These are phyloP conservation scores for Trametes polyzona DNA, from an alignment of 1,284 basidiomycete species.

Conservation along the genomic window DNA sequence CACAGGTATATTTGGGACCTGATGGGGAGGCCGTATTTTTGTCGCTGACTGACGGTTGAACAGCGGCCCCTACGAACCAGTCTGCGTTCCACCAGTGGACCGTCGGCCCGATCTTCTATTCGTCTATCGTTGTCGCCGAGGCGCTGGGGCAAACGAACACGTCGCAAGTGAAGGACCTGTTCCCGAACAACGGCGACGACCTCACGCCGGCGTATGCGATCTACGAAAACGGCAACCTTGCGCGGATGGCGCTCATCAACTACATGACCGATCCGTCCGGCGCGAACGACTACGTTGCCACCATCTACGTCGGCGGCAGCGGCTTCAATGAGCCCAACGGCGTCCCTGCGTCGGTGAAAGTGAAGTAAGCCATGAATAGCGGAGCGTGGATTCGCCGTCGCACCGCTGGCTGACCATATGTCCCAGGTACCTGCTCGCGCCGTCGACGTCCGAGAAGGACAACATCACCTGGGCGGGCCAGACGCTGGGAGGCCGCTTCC, in stretches of 20 bases:
- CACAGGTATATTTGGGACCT: slow-evolving; percentile 43
- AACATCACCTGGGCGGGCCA: slow-evolving; percentile 78
- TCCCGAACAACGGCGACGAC: slow-evolving; percentile 49
- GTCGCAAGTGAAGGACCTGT: slow-evolving; percentile 63
- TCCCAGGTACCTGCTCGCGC: slow-evolving; percentile 43
- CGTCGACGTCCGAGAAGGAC: slow-evolving; percentile 59
- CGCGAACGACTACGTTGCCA: slow-evolving; percentile 51
- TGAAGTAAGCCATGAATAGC: slow-evolving; percentile 45
- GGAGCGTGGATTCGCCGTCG: background rate
- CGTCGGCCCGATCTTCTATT: slow-evolving; percentile 69
- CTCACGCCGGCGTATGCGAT: slow-evolving; percentile 74
- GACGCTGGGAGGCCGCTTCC: slow-evolving; percentile 66
- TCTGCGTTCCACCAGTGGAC: slow-evolving; percentile 62
- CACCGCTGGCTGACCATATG: background rate
- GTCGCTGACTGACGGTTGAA: background rate
- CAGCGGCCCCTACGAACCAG: slow-evolving; percentile 61
- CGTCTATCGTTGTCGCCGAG: slow-evolving; percentile 69
- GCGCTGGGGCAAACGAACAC: slow-evolving; percentile 60
- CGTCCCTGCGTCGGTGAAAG: slow-evolving; percentile 50
- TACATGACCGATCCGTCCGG: slow-evolving; percentile 59
- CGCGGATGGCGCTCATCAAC: slow-evolving; percentile 71
- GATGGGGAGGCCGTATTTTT: slow-evolving; percentile 15
- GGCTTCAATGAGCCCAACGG: slow-evolving; percentile 38
- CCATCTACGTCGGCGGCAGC: slow-evolving; percentile 48
- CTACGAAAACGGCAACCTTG: slow-evolving; percentile 62